phyloP scores from a whole-genome alignment of 495 filamentous ascomycete genomes.

The Ascobolus immersus region DNA sequence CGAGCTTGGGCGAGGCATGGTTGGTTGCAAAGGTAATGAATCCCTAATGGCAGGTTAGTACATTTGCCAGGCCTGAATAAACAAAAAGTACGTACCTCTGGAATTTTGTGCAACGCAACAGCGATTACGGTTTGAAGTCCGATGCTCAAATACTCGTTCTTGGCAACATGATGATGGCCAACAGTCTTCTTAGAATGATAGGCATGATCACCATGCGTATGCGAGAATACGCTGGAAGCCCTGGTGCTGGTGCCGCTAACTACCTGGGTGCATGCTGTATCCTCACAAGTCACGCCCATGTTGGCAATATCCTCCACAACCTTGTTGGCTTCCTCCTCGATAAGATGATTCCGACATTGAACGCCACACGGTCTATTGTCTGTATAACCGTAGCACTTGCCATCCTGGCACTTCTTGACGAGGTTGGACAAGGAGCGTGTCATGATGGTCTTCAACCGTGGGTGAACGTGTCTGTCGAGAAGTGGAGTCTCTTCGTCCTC shows the following conservation, averaged over 20 bases:
- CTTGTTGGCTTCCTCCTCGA: constrained; percentile 1
- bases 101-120: constrained; percentile 87
- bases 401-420: constrained; percentile 8
- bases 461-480: constrained; percentile 6
- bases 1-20: constrained; percentile 69
- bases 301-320: not conserved
- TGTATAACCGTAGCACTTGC: constrained; percentile 15
- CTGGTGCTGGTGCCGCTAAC: too few relatives aligned
- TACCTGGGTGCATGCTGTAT: too few relatives aligned
- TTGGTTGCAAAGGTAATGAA: constrained; percentile 98
- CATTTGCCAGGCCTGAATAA: not conserved
- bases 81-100: constrained; percentile 25
- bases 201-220: too few relatives aligned
- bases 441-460: constrained; percentile 5
- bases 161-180: constrained; percentile 77
- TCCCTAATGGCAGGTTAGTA: constrained; percentile 20
- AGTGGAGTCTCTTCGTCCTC: constrained; percentile 25
- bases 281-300: not conserved
- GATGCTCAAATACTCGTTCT: constrained; percentile 79
- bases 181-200: not conserved
- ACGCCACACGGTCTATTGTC: constrained; percentile 5
- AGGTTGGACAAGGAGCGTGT: constrained; percentile 8
- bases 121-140: constrained; percentile 81
- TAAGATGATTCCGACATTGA: constrained; percentile 1
- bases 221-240: not conserved